These are phyloP conservation scores for Allium sativum DNA, from an alignment of 106 monocot genomes.

Conservation along the genomic window DNA sequence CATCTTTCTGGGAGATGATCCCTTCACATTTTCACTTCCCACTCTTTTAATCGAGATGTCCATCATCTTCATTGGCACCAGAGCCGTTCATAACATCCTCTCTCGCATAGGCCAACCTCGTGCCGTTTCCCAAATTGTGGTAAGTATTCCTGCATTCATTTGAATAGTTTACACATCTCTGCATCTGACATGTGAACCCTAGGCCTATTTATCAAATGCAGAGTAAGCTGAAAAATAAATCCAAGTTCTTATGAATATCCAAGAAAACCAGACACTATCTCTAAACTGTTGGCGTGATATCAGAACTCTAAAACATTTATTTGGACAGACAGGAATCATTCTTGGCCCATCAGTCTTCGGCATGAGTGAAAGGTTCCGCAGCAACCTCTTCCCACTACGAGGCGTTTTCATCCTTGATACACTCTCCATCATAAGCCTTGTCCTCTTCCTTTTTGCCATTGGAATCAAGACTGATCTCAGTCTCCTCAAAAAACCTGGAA, in stretches of 20 bases:
- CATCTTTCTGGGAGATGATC: slow-evolving; percentile 20
- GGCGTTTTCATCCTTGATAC: slow-evolving; percentile 18
- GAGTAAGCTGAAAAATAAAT: too few relatives aligned
- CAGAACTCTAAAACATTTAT: background rate
- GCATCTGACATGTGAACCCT: too few relatives aligned
- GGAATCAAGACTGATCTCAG: slow-evolving; percentile 42
- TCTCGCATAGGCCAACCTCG: slow-evolving; percentile 14
- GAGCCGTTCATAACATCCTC: slow-evolving; percentile 16
- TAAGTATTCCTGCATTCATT: background rate
- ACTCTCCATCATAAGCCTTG: slow-evolving; percentile 11
- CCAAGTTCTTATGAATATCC: too few relatives aligned
- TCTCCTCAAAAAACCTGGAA: slow-evolving; percentile 23
- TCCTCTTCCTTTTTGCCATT: slow-evolving; percentile 34
- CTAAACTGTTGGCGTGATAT: background rate
- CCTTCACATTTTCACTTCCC: slow-evolving; percentile 23
- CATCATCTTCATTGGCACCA: slow-evolving; percentile 11
- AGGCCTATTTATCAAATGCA: too few relatives aligned
- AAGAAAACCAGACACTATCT: too few relatives aligned
- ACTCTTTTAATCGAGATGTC: slow-evolving; percentile 15
- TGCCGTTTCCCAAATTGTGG: slow-evolving; percentile 17
- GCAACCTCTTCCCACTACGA: slow-evolving; percentile 12
- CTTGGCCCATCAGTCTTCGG: slow-evolving; percentile 31
- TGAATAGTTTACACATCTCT: too few relatives aligned
- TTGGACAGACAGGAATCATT: slow-evolving; percentile 23
- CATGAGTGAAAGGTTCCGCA: background rate